These are phyloP conservation scores for Kodamaea sp. DNA, from an alignment of 1,139 yeast species.

Conservation along the genomic window DNA sequence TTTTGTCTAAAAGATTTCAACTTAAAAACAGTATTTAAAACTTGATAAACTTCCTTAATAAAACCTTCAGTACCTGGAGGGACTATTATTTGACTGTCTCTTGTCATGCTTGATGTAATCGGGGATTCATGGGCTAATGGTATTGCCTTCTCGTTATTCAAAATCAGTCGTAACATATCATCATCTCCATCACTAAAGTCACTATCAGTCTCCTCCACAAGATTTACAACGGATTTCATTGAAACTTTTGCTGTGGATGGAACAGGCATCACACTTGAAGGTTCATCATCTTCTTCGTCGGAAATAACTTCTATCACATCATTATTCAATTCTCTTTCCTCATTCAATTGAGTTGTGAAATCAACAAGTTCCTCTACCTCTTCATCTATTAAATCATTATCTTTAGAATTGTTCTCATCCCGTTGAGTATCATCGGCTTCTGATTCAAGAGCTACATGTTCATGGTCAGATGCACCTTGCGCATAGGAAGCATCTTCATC, in stretches of 20 bases:
- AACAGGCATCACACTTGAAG: neutral
- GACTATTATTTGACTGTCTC: conserved; percentile 1
- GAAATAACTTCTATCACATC: conserved; percentile 32
- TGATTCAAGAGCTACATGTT: conserved; percentile 7
- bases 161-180: conserved; percentile 28
- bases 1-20: conserved; percentile 70
- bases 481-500: conserved; percentile 13
- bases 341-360: conserved; percentile 40
- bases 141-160: conserved; percentile 15
- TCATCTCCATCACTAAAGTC: conserved; percentile 39
- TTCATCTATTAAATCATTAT: conserved; percentile 19
- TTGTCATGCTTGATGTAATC: conserved; percentile 11
- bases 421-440: conserved; percentile 11
- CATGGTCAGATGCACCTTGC: conserved; percentile 2
- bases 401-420: conserved; percentile 14
- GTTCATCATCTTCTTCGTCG: conserved; percentile 26
- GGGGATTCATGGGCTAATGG: conserved; percentile 5
- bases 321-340: conserved; percentile 37
- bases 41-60: conserved; percentile 55
- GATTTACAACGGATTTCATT: neutral
- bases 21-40: conserved; percentile 58
- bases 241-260: neutral
- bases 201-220: conserved; percentile 16
- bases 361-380: conserved; percentile 30
- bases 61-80: conserved; percentile 36